These are phyloP conservation scores for Diddensiella transvaalensis DNA, from an alignment of 805 yeast species.

Conservation along the genomic window DNA sequence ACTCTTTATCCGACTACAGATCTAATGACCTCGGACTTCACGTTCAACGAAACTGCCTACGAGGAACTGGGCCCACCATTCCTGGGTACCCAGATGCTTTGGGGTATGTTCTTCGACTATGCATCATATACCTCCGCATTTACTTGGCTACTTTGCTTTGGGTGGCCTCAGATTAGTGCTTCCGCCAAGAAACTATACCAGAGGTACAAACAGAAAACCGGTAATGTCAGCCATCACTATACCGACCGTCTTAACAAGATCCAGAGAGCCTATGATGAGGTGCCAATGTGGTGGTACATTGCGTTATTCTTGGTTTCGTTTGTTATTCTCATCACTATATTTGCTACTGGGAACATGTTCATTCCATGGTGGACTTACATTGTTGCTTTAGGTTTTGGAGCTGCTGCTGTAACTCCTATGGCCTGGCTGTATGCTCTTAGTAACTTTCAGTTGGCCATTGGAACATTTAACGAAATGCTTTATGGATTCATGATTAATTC, in stretches of 20 bases:
- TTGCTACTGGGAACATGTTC: conserved; percentile 41
- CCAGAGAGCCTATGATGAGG: conserved; percentile 47
- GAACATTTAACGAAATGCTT: conserved; percentile 30
- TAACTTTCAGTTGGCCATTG: conserved; percentile 41
- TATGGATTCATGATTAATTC: conserved; percentile 52
- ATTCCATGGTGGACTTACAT: conserved; percentile 63
- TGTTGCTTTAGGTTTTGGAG: conserved; percentile 50
- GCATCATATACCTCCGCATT: conserved; percentile 14
- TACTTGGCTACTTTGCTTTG: conserved; percentile 12
- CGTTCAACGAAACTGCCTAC: conserved; percentile 15
- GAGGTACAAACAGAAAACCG: conserved; percentile 4
- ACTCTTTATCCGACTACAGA: conserved; percentile 11
- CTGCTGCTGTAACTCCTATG: conserved; percentile 52
- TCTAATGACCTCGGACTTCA: conserved; percentile 9
- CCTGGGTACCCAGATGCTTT: conserved; percentile 16
- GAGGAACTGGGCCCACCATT: conserved; percentile 12
- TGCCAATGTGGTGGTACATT: conserved; percentile 37
- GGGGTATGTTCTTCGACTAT: conserved; percentile 16
- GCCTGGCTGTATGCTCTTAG: conserved; percentile 52
- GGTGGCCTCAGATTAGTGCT: conserved; percentile 7
- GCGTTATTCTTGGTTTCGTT: conserved; percentile 38
- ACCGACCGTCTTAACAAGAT: conserved; percentile 14
- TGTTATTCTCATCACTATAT: conserved; percentile 41
- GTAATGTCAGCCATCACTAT: conserved; percentile 6
- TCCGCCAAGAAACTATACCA: conserved; percentile 8